Evolutionary conservation across 2,329 filamentous ascomycete species (phyloP), one percentile per base, ranked within the genome.

Genomic region (Hymenoscyphus albidus): DNA sequence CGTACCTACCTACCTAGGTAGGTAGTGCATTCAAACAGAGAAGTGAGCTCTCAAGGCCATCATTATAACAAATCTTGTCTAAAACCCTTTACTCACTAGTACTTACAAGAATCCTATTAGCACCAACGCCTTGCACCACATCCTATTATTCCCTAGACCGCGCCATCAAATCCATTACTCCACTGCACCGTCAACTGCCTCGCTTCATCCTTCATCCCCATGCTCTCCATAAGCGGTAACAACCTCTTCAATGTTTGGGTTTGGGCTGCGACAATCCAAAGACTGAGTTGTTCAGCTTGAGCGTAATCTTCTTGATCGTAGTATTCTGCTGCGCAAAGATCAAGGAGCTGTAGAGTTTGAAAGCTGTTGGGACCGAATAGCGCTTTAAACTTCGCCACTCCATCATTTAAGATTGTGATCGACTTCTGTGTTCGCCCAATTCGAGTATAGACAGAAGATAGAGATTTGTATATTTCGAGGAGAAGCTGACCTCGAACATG

Each of bases 301-400:
- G 55, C 55, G 31, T 57, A 57, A 27, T 57, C 55, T 57, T 57
- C 55, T 18, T 57, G 55, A n/a, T 57, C 55, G 13, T 57, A 57
- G 27, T 57, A 27, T 57, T 57, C 55, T n/a, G 55, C 35, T 16
- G 55, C 55, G 14, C 55, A 57, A 16, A 57, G 9, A 38, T 57
- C 55, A 10, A 57, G 22, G 31, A 57, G 55, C 35, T 57, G 55
- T 57, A 57, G 18, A 16, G 55, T 57, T 38, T 57, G 55, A 27
- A 57, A 57, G 55, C 27, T 57, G 27, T 57, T 57, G 6, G 9
- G 55, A 14, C 55, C 55, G 27, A 57, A 57, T 16, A 57, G 55
- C 18, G 5, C n/a, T 9, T 22, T 38, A 5, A 57, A 27, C 35
- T 57, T 57, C 10, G 55, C 13, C 12, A 57, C 35, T 16, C 55